Evolutionary conservation across 768 basidiomycete genomes (phyloP).

Genomic region (Cubamyces sp.): DNA sequence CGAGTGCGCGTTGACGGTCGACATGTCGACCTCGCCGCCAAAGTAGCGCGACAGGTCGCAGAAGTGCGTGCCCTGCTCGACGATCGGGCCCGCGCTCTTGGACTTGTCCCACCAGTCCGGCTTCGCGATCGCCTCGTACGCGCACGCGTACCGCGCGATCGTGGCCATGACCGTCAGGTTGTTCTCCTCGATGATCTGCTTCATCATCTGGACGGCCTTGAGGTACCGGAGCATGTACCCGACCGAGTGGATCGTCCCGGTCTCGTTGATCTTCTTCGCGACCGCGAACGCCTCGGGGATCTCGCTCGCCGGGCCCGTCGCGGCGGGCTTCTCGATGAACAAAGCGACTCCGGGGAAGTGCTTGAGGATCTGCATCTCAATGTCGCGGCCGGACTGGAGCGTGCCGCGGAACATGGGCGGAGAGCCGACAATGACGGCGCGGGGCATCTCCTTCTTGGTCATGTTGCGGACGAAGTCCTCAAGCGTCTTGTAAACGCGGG

Average conservation of each 20-base stretch:
- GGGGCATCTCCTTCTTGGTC: constrained; percentile 66
- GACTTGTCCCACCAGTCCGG: constrained; percentile 95
- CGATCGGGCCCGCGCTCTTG: constrained; percentile 80
- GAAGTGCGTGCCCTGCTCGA: constrained; percentile 97
- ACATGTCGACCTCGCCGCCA: constrained; percentile 91
- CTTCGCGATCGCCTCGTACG: constrained; percentile 80
- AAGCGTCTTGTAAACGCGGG: constrained; percentile 80
- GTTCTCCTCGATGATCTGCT: constrained; percentile 93
- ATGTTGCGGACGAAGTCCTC: constrained; percentile 82
- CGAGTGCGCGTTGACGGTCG: constrained; percentile 80
- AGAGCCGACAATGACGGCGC: constrained; percentile 85
- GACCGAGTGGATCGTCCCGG: constrained; percentile 82
- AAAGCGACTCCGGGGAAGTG: constrained; percentile 86
- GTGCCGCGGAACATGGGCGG: constrained; percentile 95
- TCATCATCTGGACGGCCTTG: constrained; percentile 95
- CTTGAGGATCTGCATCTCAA: constrained; percentile 87
- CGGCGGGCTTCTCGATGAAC: constrained; percentile 93
- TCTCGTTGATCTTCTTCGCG: constrained; percentile 69
- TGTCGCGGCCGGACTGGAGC: constrained; percentile 71
- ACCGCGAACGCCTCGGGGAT: constrained; percentile 72
- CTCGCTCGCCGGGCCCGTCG: constrained; percentile 75
- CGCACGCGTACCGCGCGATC: constrained; percentile 91
- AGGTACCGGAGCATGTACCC: constrained; percentile 97
- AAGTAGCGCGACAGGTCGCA: constrained; percentile 97
- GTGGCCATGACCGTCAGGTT: constrained; percentile 95